Base-by-base conservation (phyloP, 2,329 filamentous ascomycete species). In the Calonectria naviculata region DNA sequence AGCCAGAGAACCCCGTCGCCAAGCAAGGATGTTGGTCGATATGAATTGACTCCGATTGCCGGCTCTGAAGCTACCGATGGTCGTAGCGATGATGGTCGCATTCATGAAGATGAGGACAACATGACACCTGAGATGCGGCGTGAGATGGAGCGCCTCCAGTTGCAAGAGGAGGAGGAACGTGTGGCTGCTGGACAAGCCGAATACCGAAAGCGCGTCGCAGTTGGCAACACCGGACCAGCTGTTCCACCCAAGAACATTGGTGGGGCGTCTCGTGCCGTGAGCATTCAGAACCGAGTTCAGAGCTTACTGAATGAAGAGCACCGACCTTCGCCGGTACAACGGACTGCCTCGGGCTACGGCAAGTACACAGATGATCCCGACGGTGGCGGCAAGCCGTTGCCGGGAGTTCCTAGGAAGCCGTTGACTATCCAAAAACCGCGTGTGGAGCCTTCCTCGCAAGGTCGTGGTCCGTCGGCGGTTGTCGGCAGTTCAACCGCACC, bases 201-300 rank as follows among this genome's bases (percentile, higher is more conserved):
- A 82, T 98, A 98, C 81, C 91, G 93, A 38, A 91, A 92, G 76
- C 91, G 93, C 26, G 85, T 98, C 44, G 90, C 93, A 24, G 86
- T 85, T 49, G 83, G 85, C 29, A 80, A 82, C 10, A 75, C 81
- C 21, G 77, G 79, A 49, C 81, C 84, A 8, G 82, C 81, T 21
- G 85, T 84, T 19, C 83, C 83, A 67, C 90, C 88, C 67, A 90
- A 87, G 82, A 89, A 84, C 78, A 88, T 88, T 79, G 90, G 87
- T n/a, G 87, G 88, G 58, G 83, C 89, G 4, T 90, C 90, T 17
- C 88, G 92, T 47, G 95, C 95, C 21, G 90, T 92, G n/a, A 94
- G 93, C 29, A 99, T 99, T 77, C 95, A 98, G 81, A 95, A 94
- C 79, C 93, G 96, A 74, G 94, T 99, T 66, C 94, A 97, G 84